Evolutionary conservation across 371 early-diverging fungal species (phyloP).

Genomic region (Cokeromyces recurvatus): DNA sequence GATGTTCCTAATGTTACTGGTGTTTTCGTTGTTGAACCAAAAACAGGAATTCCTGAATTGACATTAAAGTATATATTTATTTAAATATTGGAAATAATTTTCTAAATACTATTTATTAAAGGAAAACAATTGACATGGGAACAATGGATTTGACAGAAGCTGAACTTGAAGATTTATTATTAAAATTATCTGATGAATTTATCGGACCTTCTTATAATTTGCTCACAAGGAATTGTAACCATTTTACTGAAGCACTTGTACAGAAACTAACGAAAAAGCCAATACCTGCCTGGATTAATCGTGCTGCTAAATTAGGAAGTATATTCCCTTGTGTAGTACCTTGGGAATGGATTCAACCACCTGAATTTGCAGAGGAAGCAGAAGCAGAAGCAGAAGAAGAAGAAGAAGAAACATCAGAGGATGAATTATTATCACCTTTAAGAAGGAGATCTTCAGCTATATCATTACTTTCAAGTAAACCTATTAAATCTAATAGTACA

Average conservation of each 20-base stretch:
- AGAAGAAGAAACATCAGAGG: not conserved
- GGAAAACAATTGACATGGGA: constrained; percentile 50
- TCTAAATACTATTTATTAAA: not conserved
- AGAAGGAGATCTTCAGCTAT: constrained; percentile 14
- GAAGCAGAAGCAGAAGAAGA: constrained; percentile 5
- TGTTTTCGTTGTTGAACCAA: constrained; percentile 52
- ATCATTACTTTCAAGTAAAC: constrained; percentile 18
- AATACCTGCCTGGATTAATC: constrained; percentile 54
- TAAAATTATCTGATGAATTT: constrained; percentile 45
- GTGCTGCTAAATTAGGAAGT: constrained; percentile 51
- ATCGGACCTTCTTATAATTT: constrained; percentile 48
- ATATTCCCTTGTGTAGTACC: constrained; percentile 61
- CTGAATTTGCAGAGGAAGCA: constrained; percentile 28
- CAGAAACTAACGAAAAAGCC: constrained; percentile 34
- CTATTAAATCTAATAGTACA: constrained; percentile 5
- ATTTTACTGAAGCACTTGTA: constrained; percentile 50
- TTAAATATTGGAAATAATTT: no score
- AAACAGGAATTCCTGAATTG: constrained; percentile 43
- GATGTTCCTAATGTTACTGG: constrained; percentile 44
- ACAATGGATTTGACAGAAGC: constrained; percentile 34
- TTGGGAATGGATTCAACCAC: constrained; percentile 53
- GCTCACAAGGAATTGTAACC: constrained; percentile 57
- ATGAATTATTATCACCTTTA: not conserved
- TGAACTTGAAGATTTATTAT: constrained; percentile 39
- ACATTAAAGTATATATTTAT: constrained; percentile 40